These are phyloP conservation scores for Fusarium dimerum DNA, from an alignment of 2,329 filamentous ascomycete species.

Conservation along the genomic window DNA sequence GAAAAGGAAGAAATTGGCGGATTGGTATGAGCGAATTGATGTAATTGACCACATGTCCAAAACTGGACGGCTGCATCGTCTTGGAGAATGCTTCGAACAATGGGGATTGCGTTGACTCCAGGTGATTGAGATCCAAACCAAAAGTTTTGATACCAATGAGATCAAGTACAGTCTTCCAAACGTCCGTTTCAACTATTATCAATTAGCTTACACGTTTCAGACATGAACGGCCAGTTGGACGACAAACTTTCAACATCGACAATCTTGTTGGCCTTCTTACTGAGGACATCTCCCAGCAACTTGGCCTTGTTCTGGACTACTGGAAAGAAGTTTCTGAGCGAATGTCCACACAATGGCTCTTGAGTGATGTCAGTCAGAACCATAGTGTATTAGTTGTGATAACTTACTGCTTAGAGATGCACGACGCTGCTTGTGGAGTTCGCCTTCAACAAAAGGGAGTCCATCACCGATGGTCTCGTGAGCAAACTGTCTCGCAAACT, in stretches of 20 bases:
- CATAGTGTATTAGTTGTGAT: background rate
- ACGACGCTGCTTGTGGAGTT: slow-evolving; percentile 36
- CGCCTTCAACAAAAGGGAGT: slow-evolving; percentile 37
- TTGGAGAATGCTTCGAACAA: slow-evolving; percentile 23
- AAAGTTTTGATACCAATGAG: slow-evolving; percentile 37
- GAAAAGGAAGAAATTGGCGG: slow-evolving; percentile 37
- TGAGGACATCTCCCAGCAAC: slow-evolving; percentile 28
- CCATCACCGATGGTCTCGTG: slow-evolving; percentile 33
- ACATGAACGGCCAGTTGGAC: too few species aligned
- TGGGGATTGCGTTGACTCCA: slow-evolving; percentile 28
- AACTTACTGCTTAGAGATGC: slow-evolving; percentile 34
- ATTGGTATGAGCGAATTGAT: slow-evolving; percentile 38
- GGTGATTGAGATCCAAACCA: slow-evolving; percentile 37
- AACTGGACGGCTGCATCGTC: slow-evolving; percentile 28
- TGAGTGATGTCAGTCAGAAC: slow-evolving; percentile 1
- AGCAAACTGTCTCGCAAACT: slow-evolving; percentile 26
- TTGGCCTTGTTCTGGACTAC: slow-evolving; percentile 36
- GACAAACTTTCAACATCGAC: slow-evolving; percentile 21
- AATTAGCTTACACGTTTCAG: background rate
- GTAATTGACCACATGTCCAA: slow-evolving; percentile 31
- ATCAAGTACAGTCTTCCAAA: slow-evolving; percentile 37
- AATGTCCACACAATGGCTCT: slow-evolving; percentile 34
- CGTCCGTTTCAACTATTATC: slow-evolving; percentile 25
- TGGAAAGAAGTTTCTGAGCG: slow-evolving; percentile 32
- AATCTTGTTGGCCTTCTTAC: slow-evolving; percentile 10